Base-by-base conservation (phyloP, 768 basidiomycete genomes). In the Lactarius sp. region DNA sequence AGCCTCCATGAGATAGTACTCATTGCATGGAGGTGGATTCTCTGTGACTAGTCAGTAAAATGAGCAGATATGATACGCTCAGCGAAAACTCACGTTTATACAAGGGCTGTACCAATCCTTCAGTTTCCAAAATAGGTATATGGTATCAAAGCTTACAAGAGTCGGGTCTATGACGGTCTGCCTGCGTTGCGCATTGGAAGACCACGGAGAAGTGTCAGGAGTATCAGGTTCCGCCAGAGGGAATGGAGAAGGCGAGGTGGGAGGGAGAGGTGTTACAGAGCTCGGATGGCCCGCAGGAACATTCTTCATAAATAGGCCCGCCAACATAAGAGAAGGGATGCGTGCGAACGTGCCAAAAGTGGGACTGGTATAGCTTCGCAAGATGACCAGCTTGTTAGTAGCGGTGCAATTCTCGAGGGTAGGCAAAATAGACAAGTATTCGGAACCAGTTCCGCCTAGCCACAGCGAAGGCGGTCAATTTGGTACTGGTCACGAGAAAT, bases 21-120 rank as follows among this genome's bases (percentile, higher is more conserved):
- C 89, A 69, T 92, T 92, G 77, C 90, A 92, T 12, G 90, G 90
- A 14, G 90, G 90, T 39, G 90, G 90, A 63, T 80, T 83, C 75
- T 92, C 90, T 92, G 73, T 52, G 51, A 63, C 53, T 42, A 60
- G 51, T 18, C 47, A n/a, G 42, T 49, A 54, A 56, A 39, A 27
- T 67, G 68, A 49, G 67, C 56, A 44, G 60, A 36, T 7, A 20
- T 37, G 22, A 55, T 8, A 3, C 56, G 33, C 56, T 16, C 47
- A 20, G 14, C 41, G 12, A 22, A 34, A 39, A 60, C 66, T 39
- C 62, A 64, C 49, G 53, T 52, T 58, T 69, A 18, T 65, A 64
- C 47, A 69, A 44, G 5, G 53, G 61, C 39, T 71, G 44, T 20
- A 39, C 34, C 39, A 34, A n/a, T 22, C 39, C 16, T 41, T 64